Base-by-base conservation (phyloP, 2,329 filamentous ascomycete species). In the Talaromyces amestolkiae region DNA sequence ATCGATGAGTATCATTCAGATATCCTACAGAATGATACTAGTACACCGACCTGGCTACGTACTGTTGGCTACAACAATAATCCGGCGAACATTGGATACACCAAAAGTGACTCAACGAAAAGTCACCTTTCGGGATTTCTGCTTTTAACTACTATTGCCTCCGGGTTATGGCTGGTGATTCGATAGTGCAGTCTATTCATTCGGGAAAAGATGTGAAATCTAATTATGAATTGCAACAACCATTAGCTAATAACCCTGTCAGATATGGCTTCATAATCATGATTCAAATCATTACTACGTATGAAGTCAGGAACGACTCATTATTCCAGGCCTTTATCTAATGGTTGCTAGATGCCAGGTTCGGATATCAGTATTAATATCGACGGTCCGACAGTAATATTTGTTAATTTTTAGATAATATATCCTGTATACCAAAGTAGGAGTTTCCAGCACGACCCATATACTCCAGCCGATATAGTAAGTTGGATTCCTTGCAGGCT, bases 51-150 rank as follows among this genome's bases (percentile, higher is more conserved):
- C 2, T 69, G 69, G 69, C 56, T 67, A 2, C 54, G 65, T 41
- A 69, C 68, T 7, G 68, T 69, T 27, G 66, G 67, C 5, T 68
- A 65, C 58, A 60, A 65, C 7, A 70, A 69, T 41, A 69, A 70
- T 58, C 68, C 69, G 1, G 53, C 61, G 43, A 69, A 70, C 35
- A 49, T 67, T 22, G 68, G 64, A 43, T 65, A 58, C 58, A 69
- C 58, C 24, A 70, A 33, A 4, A 53, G 3, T 31, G 8, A 6
- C n/a, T 63, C 60, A 27, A 53, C 19, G n/a, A 22, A 33, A 22
- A 63, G 22, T 54, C 33, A 10, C 11, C 3, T 54, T 22, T 19
- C 33, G 33, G 47, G 4, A 31, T 31, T 15, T 31, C 19, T 54
- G 35, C 53, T 22, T 33, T 63, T 54, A 19, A 33, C 22, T 53